Evolutionary conservation across 1,284 basidiomycete species (phyloP), one percentile per base, ranked within the genome.

Genomic region (Apiotrichum brassicae): DNA sequence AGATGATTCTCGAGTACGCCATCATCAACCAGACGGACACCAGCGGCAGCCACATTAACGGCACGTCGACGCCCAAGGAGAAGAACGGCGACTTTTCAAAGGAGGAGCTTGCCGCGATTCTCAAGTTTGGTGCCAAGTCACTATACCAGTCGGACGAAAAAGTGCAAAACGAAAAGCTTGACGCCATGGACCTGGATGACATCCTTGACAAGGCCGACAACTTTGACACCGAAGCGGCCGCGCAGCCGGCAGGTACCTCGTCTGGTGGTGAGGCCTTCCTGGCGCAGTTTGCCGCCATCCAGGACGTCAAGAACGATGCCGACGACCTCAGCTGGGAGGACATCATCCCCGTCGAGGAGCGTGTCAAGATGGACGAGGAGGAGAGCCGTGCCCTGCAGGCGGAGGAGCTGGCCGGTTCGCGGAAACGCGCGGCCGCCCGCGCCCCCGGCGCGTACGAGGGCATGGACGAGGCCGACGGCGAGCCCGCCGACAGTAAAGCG

Each of bases 21-120:
- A 97, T 99, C 76, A 97, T 99, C 78, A 94, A 97, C 75, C 94
- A 98, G 76, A 97, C 98, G 85, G 95, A 99, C 76, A 99, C 95
- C 25, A 93, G 92, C 32, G 95, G 97, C 59, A 89, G 89, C 41
- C 91, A 97, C 75, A 83, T 98, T 58, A 87, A 87, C 66, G 86
- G 90, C 47, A 72, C 81, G 22, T 76, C 82, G 38, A 90, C 87
- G 62, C 82, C 87, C 4, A 87, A 88, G 60, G 87, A 93, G 69
- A 63, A 76, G 53, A 85, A 84, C 63, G 86, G 88, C 47, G 73
- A 82, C 33, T 81, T 97, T 63, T 95, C 89, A 74, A 97, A 94
- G 75, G 95, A 98, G 61, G 95, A 99, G 72, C 80, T 99, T 33
- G 88, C 88, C 32, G 92, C 93, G n/a, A 97, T 98, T 51, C 81